Base-by-base conservation (phyloP, 1,284 basidiomycete species). In the Lignosus rhinocerotis region DNA sequence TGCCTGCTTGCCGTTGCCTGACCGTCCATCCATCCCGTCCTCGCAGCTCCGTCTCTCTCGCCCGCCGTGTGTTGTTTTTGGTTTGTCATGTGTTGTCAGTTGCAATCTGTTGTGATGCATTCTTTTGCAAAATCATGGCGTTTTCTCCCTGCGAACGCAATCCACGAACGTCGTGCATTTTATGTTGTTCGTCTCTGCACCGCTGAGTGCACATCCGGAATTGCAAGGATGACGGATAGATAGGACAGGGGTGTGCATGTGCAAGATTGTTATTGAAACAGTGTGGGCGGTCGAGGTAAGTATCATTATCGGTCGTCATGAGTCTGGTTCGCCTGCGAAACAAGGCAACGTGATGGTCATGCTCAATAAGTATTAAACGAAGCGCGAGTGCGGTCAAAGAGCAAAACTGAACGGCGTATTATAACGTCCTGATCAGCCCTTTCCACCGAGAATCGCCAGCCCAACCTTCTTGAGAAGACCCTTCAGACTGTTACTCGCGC, bases 401-500 rank as follows among this genome's bases (percentile, higher is more conserved):
- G 46, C 43, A 42, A 11, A 1, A 16, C 1, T 14, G 14, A 30
- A 17, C 31, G 12, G 16, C 2, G 36, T 30, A 9, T 25, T n/a
- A 55, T 6, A 43, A 17, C 31, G 12, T 11, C 57, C 41, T 60
- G 55, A 55, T 25, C 53, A 57, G n/a, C 60, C 62, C 43, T 66
- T 66, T 2, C 66, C 61, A 11, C 67, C 65, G 12, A 75, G 63
- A 3, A 73, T 58, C 8, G 68, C 66, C 14, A 74, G 69, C 67
- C 91, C 88, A 32, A 94, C 81, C 75, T 90, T 93, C 78, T 88
- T 92, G 71, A 96, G 76, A 68, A 95, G 75, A 0, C 86, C 87
- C 74, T 93, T 94, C 65, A 98, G 76, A 48, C 87, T 94, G 71
- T 91, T 93, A 58, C 92, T 94, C 36, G 89, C 89, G 69, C 93